Evolutionary conservation across 2,329 filamentous ascomycete genomes (phyloP).

Genomic region (Ascochyta lentis): DNA sequence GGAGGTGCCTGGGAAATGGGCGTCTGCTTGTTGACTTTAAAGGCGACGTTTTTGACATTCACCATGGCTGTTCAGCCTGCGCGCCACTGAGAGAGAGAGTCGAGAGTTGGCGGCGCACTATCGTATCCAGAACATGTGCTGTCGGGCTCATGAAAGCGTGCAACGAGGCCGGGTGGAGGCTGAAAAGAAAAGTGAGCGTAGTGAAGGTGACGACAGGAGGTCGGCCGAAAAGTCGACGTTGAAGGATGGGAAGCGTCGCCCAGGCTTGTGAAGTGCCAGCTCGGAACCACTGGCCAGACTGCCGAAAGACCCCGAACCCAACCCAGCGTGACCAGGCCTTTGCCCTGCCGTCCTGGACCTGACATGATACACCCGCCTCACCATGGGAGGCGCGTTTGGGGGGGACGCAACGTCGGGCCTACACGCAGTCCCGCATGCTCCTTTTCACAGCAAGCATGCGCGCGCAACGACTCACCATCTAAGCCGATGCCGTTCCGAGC

Average conservation of each 20-base stretch:
- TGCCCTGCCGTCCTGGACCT: conserved; percentile 2
- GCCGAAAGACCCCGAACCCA: conserved; percentile 27
- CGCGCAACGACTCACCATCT: conserved; percentile 9
- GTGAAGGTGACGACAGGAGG: conserved; percentile 28
- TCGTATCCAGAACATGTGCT: conserved; percentile 13
- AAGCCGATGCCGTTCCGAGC: conserved; percentile 22
- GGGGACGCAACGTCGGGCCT: conserved; percentile 12
- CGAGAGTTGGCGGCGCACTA: conserved; percentile 24
- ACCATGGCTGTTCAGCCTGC: conserved; percentile 48
- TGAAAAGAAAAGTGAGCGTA: conserved; percentile 18
- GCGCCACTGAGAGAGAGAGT: conserved; percentile 35
- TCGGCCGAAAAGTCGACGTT: conserved; percentile 35
- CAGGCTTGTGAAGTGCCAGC: conserved; percentile 32
- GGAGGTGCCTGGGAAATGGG: conserved; percentile 35
- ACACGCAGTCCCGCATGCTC: neutral
- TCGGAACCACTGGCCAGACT: conserved; percentile 29
- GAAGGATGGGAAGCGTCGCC: conserved; percentile 32
- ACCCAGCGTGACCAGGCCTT: conserved; percentile 7
- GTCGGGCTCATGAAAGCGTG: conserved; percentile 10
- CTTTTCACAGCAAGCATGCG: conserved; percentile 5
- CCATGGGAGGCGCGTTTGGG: conserved; percentile 5
- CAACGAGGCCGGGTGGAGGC: conserved; percentile 7
- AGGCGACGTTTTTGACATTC: conserved; percentile 47
- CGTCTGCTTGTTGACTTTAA: conserved; percentile 49
- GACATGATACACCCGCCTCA: conserved; percentile 12